Evolutionary conservation across 2,329 filamentous ascomycete species (phyloP), one percentile per base, ranked within the genome.

Genomic region (Colletotrichum magnum): DNA sequence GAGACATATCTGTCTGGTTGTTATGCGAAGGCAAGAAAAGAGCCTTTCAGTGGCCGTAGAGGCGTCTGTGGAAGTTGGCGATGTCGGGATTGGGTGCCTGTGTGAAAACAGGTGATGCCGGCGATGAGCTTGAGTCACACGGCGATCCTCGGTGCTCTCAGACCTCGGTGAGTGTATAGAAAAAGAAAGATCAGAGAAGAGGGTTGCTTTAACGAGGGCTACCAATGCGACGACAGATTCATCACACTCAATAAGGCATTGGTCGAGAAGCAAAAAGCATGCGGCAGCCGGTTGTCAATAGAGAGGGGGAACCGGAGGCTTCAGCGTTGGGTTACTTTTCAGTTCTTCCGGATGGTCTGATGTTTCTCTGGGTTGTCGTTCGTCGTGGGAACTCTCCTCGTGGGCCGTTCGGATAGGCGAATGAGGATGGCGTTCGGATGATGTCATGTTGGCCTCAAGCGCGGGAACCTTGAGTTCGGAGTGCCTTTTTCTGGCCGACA

Each of bases 351-450:
- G 45, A 26, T 28, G 41, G 56, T 60, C 62, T 69, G 56, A 61
- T 66, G 28, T 57, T 10, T 48, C 15, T 10, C 9, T 48, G n/a
- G 16, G 9, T 48, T 16, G 15, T 16, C 9, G 47, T 50, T 50
- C 47, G 16, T 48, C 18, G 2, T 24, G 10, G 21, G 18, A 21
- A 36, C 7, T 36, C 32, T 36, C 9, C 21, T 24, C 21, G 21
- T 24, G 21, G 21, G 21, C 21, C 32, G 32, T 36, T 10, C 32
- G 32, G 7, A 36, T 3, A 36, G 6, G 32, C 10, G 32, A 36
- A 36, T 36, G 32, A 36, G 3, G 9, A 60, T 66, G 67, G 51
- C 67, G 67, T 69, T 69, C 67, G 62, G 67, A 69, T 69, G 67
- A 69, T 69, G 67, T 69, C 67, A 69, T 69, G 62, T 61, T 61